A percentile compares a stretch with the other conserved stretches of the same genome.
phyloP scores from a whole-genome alignment of 176 grass and related monocot species.

The Zoysia pacifica region DNA sequence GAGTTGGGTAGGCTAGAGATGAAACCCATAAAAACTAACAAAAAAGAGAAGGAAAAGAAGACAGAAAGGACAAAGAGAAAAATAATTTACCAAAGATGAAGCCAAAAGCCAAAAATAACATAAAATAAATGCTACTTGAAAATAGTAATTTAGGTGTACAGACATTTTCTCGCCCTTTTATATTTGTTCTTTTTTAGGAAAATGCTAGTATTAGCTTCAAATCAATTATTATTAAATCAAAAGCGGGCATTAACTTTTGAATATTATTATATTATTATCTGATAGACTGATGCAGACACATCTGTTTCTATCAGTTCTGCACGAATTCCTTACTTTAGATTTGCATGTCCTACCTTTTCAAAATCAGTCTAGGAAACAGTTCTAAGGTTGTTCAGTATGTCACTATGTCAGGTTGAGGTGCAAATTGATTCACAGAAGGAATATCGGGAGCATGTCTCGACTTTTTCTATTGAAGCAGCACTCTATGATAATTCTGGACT shows the following conservation, averaged over 20 bases:
- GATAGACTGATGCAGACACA: background rate
- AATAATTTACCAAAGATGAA: too few species aligned
- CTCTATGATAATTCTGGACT: slow-evolving; percentile 70
- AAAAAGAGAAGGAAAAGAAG: too few species aligned
- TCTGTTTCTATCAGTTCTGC: slow-evolving; percentile 7
- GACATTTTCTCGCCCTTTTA: slow-evolving; percentile 3
- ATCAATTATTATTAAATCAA: background rate
- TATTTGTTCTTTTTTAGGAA: background rate
- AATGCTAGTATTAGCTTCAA: slow-evolving; percentile 17
- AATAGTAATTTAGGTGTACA: slow-evolving; percentile 1
- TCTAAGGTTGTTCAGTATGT: slow-evolving; percentile 11
- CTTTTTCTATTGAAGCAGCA: slow-evolving; percentile 74
- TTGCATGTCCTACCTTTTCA: background rate
- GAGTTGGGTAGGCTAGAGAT: too few species aligned
- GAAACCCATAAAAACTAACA: too few species aligned
- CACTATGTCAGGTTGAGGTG: slow-evolving; percentile 89
- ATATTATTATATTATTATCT: slow-evolving; percentile 6
- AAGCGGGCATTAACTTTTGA: background rate
- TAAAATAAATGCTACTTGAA: background rate
- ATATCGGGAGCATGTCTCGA: slow-evolving; percentile 50
- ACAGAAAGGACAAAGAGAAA: too few species aligned
- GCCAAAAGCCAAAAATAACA: too few species aligned
- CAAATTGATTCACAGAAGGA: slow-evolving; percentile 77
- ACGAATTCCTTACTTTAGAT: background rate
- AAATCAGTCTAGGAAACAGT: slow-evolving; percentile 3